phyloP scores from a whole-genome alignment of 257 asterid genomes.

The Gentiana straminea region DNA sequence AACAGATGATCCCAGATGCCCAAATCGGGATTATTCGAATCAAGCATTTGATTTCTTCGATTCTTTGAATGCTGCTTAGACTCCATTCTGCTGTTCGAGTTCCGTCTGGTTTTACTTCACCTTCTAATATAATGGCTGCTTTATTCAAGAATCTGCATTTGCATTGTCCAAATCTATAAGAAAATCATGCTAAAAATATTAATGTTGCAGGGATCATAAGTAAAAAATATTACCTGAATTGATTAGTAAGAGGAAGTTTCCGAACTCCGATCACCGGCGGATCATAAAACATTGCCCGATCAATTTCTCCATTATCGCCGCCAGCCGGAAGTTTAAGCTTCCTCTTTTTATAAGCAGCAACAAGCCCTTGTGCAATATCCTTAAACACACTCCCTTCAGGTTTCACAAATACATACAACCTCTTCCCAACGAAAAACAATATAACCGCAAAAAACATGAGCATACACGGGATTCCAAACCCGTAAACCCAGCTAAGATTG shows the following conservation, averaged over 20 bases:
- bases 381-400: constrained; percentile 75
- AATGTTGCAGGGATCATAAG: neutral
- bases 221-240: constrained; percentile 30
- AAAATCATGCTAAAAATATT: too few species aligned
- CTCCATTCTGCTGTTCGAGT: constrained; percentile 39
- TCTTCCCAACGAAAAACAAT: constrained; percentile 47
- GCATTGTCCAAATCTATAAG: too few species aligned
- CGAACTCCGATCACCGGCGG: constrained; percentile 30
- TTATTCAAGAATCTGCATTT: constrained; percentile 45
- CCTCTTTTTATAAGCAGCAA: constrained; percentile 47
- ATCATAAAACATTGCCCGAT: constrained; percentile 29
- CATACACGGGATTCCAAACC: constrained; percentile 47
- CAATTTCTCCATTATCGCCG: neutral
- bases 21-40: constrained; percentile 58
- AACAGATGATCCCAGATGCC: constrained; percentile 71
- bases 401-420: constrained; percentile 42
- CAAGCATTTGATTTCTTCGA: constrained; percentile 72
- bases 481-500: constrained; percentile 56
- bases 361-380: constrained; percentile 36
- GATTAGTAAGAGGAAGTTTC: constrained; percentile 39
- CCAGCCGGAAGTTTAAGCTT: constrained; percentile 25
- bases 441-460: constrained; percentile 47
- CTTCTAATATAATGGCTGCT: constrained; percentile 54
- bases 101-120: constrained; percentile 41
- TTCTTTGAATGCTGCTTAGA: constrained; percentile 49